phyloP scores from a whole-genome alignment of 768 basidiomycete species.

The Lactarius pseudohatsudake region DNA sequence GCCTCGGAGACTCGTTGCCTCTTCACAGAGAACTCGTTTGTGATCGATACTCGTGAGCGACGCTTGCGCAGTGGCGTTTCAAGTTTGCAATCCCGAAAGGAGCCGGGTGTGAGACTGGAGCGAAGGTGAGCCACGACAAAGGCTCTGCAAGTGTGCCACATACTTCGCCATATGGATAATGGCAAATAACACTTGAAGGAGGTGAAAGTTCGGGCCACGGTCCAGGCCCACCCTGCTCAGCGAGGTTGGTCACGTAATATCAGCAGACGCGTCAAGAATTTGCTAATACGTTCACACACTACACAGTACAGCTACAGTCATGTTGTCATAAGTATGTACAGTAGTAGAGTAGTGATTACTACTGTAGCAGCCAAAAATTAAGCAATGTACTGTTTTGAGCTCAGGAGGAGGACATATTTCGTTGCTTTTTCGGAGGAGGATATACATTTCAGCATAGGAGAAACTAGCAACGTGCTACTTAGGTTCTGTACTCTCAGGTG shows the following conservation, averaged over 20 bases:
- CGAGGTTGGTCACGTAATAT: neutral
- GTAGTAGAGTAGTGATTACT: too few species aligned
- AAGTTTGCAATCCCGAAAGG: slow-evolving; percentile 26
- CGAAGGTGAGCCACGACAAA: neutral
- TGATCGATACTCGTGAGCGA: slow-evolving; percentile 28
- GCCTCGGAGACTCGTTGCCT: slow-evolving; percentile 27
- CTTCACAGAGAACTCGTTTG: slow-evolving; percentile 30
- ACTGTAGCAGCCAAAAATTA: too few species aligned
- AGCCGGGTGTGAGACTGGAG: slow-evolving; percentile 20
- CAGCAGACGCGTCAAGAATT: too few species aligned
- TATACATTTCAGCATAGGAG: too few species aligned
- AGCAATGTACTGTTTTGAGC: too few species aligned
- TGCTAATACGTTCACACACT: too few species aligned
- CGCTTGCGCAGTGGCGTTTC: slow-evolving; percentile 29
- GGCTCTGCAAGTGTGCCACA: neutral
- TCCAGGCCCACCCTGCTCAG: neutral
- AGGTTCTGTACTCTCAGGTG: too few species aligned
- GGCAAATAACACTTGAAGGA: slow-evolving; percentile 1
- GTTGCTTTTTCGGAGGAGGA: too few species aligned
- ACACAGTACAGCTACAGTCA: too few species aligned
- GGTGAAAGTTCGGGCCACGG: neutral
- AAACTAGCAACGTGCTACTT: too few species aligned
- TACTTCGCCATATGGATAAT: slow-evolving; percentile 21
- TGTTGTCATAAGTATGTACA: too few species aligned
- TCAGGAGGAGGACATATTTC: too few species aligned